Conservation (phyloP, 2,329 filamentous ascomycete genomes). For the Neofusicoccum sp. region DNA sequence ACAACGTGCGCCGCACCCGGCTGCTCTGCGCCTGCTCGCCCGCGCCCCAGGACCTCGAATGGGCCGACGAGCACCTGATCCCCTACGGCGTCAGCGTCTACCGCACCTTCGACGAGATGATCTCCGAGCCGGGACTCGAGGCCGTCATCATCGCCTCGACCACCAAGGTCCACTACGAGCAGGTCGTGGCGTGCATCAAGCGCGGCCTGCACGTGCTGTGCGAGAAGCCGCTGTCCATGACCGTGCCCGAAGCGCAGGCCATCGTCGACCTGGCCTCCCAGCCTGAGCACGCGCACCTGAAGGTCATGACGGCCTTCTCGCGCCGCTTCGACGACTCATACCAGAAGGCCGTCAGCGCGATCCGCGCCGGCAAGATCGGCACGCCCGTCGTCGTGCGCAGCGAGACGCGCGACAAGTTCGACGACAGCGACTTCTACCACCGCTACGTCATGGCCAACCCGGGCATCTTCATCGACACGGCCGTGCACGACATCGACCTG, state of each 20-base stretch:
- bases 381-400: conserved; percentile 44
- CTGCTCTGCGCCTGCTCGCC: conserved; percentile 55
- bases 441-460: conserved; percentile 18
- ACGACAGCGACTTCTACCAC: conserved; percentile 23
- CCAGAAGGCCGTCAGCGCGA: conserved; percentile 40
- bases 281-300: conserved; percentile 36
- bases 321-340: conserved; percentile 51
- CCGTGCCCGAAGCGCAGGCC: conserved; percentile 29
- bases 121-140: conserved; percentile 44
- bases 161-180: conserved; percentile 39
- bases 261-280: conserved; percentile 41
- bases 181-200: conserved; percentile 38
- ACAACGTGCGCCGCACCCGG: conserved; percentile 50
- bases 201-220: conserved; percentile 42
- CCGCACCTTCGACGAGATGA: conserved; percentile 51
- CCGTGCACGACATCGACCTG: conserved; percentile 51
- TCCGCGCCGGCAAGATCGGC: conserved; percentile 42
- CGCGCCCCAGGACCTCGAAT: conserved; percentile 48
- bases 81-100: conserved; percentile 51
- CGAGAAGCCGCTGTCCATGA: conserved; percentile 44
- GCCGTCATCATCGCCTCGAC: conserved; percentile 46
- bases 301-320: conserved; percentile 51
- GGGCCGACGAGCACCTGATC: conserved; percentile 49
- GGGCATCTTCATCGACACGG: conserved; percentile 50
- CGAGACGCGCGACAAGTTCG: conserved; percentile 42